Base-by-base conservation (phyloP, 805 yeast species). In the Candida awuae region DNA sequence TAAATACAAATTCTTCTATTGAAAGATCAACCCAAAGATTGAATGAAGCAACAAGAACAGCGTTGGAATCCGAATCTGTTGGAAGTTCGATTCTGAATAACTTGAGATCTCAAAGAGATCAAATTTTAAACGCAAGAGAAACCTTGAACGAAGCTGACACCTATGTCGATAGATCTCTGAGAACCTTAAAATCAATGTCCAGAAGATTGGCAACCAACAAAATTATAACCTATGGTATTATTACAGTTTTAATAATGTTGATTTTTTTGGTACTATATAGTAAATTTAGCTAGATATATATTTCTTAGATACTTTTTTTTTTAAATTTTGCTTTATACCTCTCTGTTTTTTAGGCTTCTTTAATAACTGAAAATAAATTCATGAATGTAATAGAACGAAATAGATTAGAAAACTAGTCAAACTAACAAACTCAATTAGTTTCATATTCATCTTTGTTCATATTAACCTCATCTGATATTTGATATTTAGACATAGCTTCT, bases 51-150 rank as follows among this genome's bases (percentile, higher is more conserved):
- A 94, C 90, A 46, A 71, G 97, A 49, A 69, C 87, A 3, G 98
- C 97, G 6, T 67, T 83, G 37, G 98, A 92, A 51, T 87, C 98
- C 0, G 98, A 92, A 61, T 70, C 71, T 23, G 77, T 92, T 37
- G 98, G 98, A 2, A 85, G 96, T 12, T 81, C 83, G 48, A 92
- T 92, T 37, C 71, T 92, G 63, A 78, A 77, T 51, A 95, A 90
- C 56, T 66, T 92, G 48, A 71, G 96, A 44, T 80, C 95, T 19
- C 98, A 92, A 64, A 70, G 98, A 42, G 98, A 92, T 54, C 97
- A 94, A 54, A 74, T 92, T 32, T 66, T 76, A 38, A 86, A 88
- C 51, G 77, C 95, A 17, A 75, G 97, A 59, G 84, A 82, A 51
- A 84, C 95, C 0, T 66, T 92, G 36, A 73, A 74, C 61, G 90